Conservation (phyloP, 2,329 filamentous ascomycete species). For the Aspergillus sp. region DNA sequence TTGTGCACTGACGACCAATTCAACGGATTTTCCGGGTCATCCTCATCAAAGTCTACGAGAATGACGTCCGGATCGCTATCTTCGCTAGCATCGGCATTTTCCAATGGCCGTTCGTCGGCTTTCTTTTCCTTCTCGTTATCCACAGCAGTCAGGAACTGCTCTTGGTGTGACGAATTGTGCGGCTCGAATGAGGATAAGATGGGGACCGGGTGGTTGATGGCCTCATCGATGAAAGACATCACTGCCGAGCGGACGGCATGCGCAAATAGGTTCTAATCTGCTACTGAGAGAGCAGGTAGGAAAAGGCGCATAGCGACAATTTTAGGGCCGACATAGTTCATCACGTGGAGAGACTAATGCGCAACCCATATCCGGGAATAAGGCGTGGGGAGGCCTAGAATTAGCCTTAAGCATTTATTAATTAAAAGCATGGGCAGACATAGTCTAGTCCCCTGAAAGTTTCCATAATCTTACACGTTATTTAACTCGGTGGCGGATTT, state of each 20-base stretch:
- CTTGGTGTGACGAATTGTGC: background rate
- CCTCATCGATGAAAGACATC: background rate
- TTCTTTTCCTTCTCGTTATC: conserved; percentile 3
- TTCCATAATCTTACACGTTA: no score
- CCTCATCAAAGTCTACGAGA: conserved; percentile 16
- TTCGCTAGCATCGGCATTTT: conserved; percentile 8
- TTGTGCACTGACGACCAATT: conserved; percentile 21
- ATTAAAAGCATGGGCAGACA: no score
- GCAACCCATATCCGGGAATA: no score
- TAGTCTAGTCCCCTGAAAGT: no score
- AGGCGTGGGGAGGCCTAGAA: no score
- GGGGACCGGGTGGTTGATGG: background rate
- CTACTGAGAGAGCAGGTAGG: background rate
- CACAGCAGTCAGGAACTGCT: background rate
- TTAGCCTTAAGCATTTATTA: no score
- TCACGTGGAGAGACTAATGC: no score
- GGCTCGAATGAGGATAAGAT: background rate
- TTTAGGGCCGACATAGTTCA: no score
- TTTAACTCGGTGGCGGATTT: no score
- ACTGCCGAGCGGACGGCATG: background rate
- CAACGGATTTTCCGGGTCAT: conserved; percentile 17
- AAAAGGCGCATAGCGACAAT: no score
- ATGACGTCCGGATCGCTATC: conserved; percentile 15
- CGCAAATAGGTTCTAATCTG: background rate
- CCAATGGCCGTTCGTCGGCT: conserved; percentile 12